Percentiles rank a stretch among this genome's conserved stretches.
These are phyloP conservation scores for Dichotomocladium elegans DNA, from an alignment of 371 early-diverging fungal genomes.

Conservation along the genomic window DNA sequence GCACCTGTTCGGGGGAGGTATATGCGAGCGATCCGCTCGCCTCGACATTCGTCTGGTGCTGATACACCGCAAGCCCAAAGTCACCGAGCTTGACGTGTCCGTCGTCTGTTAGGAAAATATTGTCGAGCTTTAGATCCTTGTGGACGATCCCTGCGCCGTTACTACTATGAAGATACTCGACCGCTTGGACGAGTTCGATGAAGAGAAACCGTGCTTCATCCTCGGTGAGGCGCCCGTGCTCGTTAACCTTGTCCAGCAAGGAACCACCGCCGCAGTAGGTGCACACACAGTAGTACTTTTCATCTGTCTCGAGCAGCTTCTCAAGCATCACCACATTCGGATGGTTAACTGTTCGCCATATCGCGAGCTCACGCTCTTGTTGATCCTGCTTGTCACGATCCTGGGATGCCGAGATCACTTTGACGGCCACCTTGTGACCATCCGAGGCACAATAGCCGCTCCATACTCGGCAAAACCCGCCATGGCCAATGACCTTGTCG, in stretches of 20 bases:
- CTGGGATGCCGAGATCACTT: slow-evolving; percentile 52
- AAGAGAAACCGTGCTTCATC: slow-evolving; percentile 46
- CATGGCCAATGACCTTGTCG: slow-evolving; percentile 56
- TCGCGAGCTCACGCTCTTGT: slow-evolving; percentile 54
- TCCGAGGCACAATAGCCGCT: slow-evolving; percentile 42
- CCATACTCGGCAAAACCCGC: slow-evolving; percentile 67
- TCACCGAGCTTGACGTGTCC: slow-evolving; percentile 77
- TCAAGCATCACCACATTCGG: slow-evolving; percentile 61
- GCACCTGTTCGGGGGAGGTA: slow-evolving; percentile 74
- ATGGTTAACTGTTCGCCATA: slow-evolving; percentile 73
- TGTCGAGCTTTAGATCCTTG: slow-evolving; percentile 93
- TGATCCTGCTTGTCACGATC: slow-evolving; percentile 15
- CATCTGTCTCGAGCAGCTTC: slow-evolving; percentile 60
- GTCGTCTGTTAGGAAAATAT: slow-evolving; percentile 62
- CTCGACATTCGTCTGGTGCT: slow-evolving; percentile 13
- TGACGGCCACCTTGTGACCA: slow-evolving; percentile 49
- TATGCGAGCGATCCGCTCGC: slow-evolving; percentile 74
- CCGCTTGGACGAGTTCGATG: slow-evolving; percentile 71
- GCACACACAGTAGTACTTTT: slow-evolving; percentile 64
- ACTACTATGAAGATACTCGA: slow-evolving; percentile 87
- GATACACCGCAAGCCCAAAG: slow-evolving; percentile 78
- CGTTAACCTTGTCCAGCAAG: slow-evolving; percentile 34
- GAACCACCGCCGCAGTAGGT: slow-evolving; percentile 64
- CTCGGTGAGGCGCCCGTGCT: slow-evolving; percentile 13
- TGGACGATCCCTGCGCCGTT: slow-evolving; percentile 70